phyloP scores from a whole-genome alignment of 192 early-diverging fungal species.

The Gigaspora rosea region DNA sequence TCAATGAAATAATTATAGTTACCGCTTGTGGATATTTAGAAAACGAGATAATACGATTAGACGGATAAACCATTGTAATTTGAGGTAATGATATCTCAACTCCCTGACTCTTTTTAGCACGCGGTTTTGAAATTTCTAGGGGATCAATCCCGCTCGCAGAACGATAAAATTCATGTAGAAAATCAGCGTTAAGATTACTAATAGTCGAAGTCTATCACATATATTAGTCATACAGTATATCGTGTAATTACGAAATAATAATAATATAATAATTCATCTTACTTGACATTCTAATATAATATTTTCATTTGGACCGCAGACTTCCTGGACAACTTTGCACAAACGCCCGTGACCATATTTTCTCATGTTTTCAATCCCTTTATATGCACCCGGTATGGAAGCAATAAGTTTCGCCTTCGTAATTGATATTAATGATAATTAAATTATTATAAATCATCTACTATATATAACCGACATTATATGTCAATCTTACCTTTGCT shows the following conservation, averaged over 20 bases:
- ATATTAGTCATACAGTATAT: not conserved
- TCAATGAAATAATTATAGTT: not conserved
- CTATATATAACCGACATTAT: not conserved
- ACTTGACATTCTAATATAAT: conserved; percentile 46
- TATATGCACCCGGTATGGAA: conserved; percentile 47
- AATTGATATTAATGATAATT: not conserved
- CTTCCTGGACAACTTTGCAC: conserved; percentile 34
- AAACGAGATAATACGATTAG: conserved; percentile 32
- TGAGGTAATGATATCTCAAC: conserved; percentile 25
- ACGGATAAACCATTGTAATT: conserved; percentile 41
- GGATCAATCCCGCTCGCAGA: conserved; percentile 42
- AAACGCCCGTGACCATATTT: conserved; percentile 51
- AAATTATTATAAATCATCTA: not conserved
- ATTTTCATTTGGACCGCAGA: conserved; percentile 28
- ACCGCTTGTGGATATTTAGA: conserved; percentile 32
- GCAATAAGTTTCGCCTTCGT: conserved; percentile 49
- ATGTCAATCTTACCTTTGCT: conserved; percentile 38
- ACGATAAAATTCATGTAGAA: conserved; percentile 41
- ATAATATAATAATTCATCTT: not conserved
- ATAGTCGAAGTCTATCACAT: conserved; percentile 45
- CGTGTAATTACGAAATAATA: not conserved
- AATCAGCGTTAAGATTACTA: conserved; percentile 32
- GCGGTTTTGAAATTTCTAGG: not conserved
- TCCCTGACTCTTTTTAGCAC: not conserved
- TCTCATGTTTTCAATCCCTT: conserved; percentile 35